Conservation (phyloP, 768 basidiomycete species). For the Ephemerocybe angulata region DNA sequence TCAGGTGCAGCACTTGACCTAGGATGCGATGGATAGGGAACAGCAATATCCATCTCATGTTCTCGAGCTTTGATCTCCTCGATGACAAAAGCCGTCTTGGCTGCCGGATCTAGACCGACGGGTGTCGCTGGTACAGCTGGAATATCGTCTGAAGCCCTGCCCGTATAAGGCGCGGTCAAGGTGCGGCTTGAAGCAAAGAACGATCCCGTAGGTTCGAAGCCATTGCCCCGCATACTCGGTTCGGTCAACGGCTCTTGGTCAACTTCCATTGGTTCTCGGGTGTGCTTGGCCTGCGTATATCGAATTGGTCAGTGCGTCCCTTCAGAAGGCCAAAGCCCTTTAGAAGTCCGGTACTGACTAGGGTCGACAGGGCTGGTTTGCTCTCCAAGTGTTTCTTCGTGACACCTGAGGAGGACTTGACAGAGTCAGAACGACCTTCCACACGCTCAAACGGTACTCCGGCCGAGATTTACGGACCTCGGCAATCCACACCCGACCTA, state of each 20-base stretch:
- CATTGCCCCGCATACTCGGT: too few species aligned
- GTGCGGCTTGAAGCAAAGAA: not conserved
- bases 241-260: too few species aligned
- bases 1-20: too few species aligned
- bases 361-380: not conserved
- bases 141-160: too few species aligned
- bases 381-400: not conserved
- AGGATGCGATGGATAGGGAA: slow-evolving; percentile 27
- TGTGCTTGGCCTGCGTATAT: not conserved
- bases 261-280: not conserved
- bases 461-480: too few species aligned
- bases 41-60: slow-evolving; percentile 33
- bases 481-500: too few species aligned
- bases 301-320: too few species aligned
- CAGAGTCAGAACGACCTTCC: not conserved
- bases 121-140: too few species aligned
- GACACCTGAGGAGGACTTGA: not conserved
- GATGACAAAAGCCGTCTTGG: too few species aligned
- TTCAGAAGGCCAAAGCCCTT: not conserved
- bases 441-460: too few species aligned
- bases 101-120: too few species aligned
- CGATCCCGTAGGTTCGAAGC: not conserved
- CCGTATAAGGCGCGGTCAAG: slow-evolving; percentile 1
- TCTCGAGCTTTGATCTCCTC: too few species aligned
- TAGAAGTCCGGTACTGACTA: not conserved